Base-by-base conservation (phyloP, 352 stramenopile genomes). In the Thraustotheca clavata region DNA sequence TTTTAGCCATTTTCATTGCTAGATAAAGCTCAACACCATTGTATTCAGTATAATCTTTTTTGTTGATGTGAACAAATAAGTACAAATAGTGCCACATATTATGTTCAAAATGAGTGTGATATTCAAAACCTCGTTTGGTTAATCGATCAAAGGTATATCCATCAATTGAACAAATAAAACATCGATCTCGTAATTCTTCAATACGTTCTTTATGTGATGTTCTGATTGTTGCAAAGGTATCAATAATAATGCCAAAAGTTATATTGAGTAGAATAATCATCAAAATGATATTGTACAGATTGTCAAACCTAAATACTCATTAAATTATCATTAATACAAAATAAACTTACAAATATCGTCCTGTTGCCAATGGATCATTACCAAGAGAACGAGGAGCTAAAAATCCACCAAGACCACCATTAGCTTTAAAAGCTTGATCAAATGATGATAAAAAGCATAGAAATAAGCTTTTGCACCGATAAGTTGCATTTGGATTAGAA, bases 31-130 rank as follows among this genome's bases (percentile, higher is more conserved):
- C 81, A 22, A 91, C 50, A 0, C 81, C 81, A 36, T 83, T 87
- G 73, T 91, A 91, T 41, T 91, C 81, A 0, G 81, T 89, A 33
- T 88, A 86, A 0, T 54, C 71, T 49, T 91, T 91, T 65, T 88
- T 88, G 59, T 78, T 77, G 61, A 91, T 88, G 62, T 91, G 81
- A 12, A 89, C 81, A 46, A 91, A 89, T 5, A 91, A 59, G 32
- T 79, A 88, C 31, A 91, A 71, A 59, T 91, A 91, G 52, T 89
- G 75, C 79, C 80, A 91, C 76, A 89, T 87, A 62, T 89, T 91
- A 71, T 91, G 81, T 34, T 91, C 78, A 22, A 70, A 71, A 59
- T 83, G 84, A 40, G 87, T 86, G 54, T 91, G 81, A 26, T 88
- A 73, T 36, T 87, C 76, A 62, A 91, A 91, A 8, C 81, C 81